phyloP scores from a whole-genome alignment of 805 yeast genomes.

The Pichia heedii region DNA sequence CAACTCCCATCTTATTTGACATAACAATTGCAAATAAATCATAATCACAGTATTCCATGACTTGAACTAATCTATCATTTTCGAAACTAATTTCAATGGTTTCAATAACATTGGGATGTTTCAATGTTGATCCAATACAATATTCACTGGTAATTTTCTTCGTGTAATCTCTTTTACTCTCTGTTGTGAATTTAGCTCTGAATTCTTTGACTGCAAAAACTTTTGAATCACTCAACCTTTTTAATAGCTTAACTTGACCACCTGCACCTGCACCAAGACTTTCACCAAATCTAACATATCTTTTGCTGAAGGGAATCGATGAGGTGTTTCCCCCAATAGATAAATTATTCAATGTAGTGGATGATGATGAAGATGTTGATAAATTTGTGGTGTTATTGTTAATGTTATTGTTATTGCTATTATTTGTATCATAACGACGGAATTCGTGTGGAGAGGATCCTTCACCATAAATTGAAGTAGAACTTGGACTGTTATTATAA shows the following conservation, averaged over 20 bases:
- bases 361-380: slow-evolving; percentile 11
- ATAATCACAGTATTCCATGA: slow-evolving; percentile 91
- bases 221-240: slow-evolving; percentile 53
- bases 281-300: slow-evolving; percentile 77
- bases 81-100: slow-evolving; percentile 90
- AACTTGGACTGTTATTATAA: slow-evolving; percentile 27
- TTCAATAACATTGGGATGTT: slow-evolving; percentile 84
- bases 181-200: slow-evolving; percentile 64
- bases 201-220: slow-evolving; percentile 92
- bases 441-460: slow-evolving; percentile 9
- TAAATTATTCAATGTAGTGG: slow-evolving; percentile 7
- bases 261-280: slow-evolving; percentile 94
- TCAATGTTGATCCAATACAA: slow-evolving; percentile 84
- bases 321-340: slow-evolving; percentile 34
- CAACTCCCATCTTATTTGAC: slow-evolving; percentile 78
- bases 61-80: slow-evolving; percentile 76
- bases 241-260: slow-evolving; percentile 74
- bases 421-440: slow-evolving; percentile 4
- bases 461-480: slow-evolving; percentile 22
- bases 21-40: slow-evolving; percentile 91
- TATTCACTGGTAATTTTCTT: slow-evolving; percentile 91
- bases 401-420: no score
- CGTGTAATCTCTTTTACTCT: slow-evolving; percentile 76
- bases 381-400: slow-evolving; percentile 3
- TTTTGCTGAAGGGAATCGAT: slow-evolving; percentile 56